A percentile compares a stretch with the other conserved stretches of the same genome.
Conservation (phyloP, 1,284 basidiomycete genomes). For the Agroathelia rolfsii region DNA sequence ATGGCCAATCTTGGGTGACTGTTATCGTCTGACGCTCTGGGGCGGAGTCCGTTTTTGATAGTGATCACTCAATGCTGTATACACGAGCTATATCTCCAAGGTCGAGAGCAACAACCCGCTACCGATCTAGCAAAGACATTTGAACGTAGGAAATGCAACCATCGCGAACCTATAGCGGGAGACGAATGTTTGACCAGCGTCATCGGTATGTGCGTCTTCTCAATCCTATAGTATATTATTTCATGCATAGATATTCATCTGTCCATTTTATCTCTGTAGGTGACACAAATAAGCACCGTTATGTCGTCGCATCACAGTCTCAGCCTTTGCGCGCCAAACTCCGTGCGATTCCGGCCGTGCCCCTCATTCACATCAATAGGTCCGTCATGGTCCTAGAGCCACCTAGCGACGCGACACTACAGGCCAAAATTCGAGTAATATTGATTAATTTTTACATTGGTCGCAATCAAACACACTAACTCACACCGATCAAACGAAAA, state of each 20-base stretch:
- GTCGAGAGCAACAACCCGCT: constrained; percentile 56
- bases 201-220: constrained; percentile 49
- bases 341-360: constrained; percentile 68
- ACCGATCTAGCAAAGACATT: constrained; percentile 88
- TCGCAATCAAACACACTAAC: constrained; percentile 4
- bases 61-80: constrained; percentile 98
- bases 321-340: constrained; percentile 56
- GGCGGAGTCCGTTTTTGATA: constrained; percentile 38
- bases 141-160: constrained; percentile 92
- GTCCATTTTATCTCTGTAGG: constrained; percentile 34
- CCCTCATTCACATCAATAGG: constrained; percentile 82
- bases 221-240: not conserved
- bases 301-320: constrained; percentile 78
- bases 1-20: constrained; percentile 4
- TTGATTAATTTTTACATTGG: constrained; percentile 1
- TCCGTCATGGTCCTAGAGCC: constrained; percentile 88
- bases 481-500: constrained; percentile 4
- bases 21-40: constrained; percentile 19
- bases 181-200: constrained; percentile 80
- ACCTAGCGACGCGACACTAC: constrained; percentile 66
- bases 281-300: constrained; percentile 83
- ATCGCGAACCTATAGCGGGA: constrained; percentile 71
- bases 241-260: not conserved
- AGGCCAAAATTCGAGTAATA: constrained; percentile 55
- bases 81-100: constrained; percentile 79